Conservation (phyloP, 2,329 filamentous ascomycete species). For the Escovopsis sp. region DNA sequence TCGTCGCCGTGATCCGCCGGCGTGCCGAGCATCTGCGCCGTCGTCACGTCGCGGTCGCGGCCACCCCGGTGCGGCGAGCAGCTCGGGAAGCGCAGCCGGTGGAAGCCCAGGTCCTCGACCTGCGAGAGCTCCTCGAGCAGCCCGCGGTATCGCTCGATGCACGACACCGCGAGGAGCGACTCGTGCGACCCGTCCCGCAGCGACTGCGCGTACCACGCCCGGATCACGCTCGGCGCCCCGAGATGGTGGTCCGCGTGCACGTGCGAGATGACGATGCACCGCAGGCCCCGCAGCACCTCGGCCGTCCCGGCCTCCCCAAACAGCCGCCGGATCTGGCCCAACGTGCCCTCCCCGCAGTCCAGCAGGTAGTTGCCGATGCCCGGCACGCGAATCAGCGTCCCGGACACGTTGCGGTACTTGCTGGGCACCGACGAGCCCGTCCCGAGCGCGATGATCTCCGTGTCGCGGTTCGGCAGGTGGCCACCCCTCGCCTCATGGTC, state of each 20-base stretch:
- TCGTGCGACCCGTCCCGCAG: constrained; percentile 17
- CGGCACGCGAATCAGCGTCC: constrained; percentile 71
- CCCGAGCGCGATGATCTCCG: constrained; percentile 74
- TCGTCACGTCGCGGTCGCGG: constrained; percentile 15
- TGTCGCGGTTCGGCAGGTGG: constrained; percentile 57
- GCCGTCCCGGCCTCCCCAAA: constrained; percentile 50
- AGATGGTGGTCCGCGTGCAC: constrained; percentile 94
- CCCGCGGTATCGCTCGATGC: constrained; percentile 53
- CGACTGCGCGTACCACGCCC: constrained; percentile 56
- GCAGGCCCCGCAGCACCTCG: constrained; percentile 63
- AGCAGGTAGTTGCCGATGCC: constrained; percentile 78
- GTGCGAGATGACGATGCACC: constrained; percentile 84
- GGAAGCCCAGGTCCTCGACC: constrained; percentile 63
- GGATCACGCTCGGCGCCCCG: constrained; percentile 66
- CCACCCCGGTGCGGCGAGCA: constrained; percentile 8
- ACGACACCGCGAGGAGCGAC: constrained; percentile 53
- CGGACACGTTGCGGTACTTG: constrained; percentile 90
- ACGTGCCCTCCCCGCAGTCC: constrained; percentile 82
- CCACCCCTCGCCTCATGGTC: too few relatives aligned
- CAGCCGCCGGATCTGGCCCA: constrained; percentile 70
- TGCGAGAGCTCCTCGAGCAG: constrained; percentile 69
- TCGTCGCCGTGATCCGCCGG: constrained; percentile 13
- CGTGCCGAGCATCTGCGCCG: constrained; percentile 25
- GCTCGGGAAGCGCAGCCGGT: constrained; percentile 26
- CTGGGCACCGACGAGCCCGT: constrained; percentile 85